A percentile compares a stretch with the other conserved stretches of the same genome.
Conservation (phyloP, 345 rosid species). For the Anastatica hierochuntica region DNA sequence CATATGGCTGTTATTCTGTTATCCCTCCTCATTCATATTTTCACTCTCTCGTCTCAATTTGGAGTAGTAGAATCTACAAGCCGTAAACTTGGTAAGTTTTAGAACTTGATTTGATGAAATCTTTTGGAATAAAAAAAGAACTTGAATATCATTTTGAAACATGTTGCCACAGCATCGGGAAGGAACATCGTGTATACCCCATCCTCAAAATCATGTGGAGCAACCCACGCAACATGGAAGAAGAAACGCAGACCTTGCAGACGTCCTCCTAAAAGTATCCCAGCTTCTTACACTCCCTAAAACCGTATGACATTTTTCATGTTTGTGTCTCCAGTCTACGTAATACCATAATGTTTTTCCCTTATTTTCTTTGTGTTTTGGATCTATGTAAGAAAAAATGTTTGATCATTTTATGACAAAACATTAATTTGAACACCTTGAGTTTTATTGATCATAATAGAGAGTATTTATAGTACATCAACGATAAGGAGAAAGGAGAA, state of each 20-base stretch:
- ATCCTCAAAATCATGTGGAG: neutral
- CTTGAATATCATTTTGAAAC: neutral
- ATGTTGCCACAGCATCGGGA: neutral
- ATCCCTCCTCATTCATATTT: constrained; percentile 1
- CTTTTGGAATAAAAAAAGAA: too few relatives aligned
- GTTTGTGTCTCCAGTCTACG: too few relatives aligned
- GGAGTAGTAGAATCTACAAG: constrained; percentile 4
- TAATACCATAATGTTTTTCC: too few relatives aligned
- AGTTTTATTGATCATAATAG: too few relatives aligned
- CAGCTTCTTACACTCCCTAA: constrained; percentile 5
- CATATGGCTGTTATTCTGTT: neutral
- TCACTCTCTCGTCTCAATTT: constrained; percentile 1
- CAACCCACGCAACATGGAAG: neutral
- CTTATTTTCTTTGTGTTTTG: too few relatives aligned
- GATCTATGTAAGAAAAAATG: too few relatives aligned
- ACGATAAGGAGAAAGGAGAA: too few relatives aligned
- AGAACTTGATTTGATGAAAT: too few relatives aligned
- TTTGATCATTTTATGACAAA: too few relatives aligned
- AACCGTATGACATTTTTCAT: too few relatives aligned
- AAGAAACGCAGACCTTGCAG: neutral
- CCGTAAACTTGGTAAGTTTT: constrained; percentile 15
- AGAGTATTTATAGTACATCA: too few relatives aligned
- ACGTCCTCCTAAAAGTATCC: neutral
- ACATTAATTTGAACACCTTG: too few relatives aligned
- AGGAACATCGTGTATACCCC: neutral